Percentiles rank a stretch among this genome's conserved stretches.
These are phyloP conservation scores for Huntiella bhutanensis DNA, from an alignment of 2,329 filamentous ascomycete genomes.

Conservation along the genomic window DNA sequence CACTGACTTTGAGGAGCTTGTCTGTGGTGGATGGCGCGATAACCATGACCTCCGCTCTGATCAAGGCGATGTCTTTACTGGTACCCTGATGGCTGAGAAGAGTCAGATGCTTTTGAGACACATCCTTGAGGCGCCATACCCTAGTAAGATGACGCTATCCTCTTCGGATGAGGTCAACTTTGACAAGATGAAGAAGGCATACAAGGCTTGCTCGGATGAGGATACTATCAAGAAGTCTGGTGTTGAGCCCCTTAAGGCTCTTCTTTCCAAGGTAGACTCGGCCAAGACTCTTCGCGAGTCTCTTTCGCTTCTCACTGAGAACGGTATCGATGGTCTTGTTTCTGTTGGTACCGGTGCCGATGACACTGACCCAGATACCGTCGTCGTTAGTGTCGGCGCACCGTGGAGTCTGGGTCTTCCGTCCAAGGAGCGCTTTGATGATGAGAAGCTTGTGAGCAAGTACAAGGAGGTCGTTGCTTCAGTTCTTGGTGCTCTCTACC, in stretches of 20 bases:
- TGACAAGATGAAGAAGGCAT: slow-evolving; percentile 42
- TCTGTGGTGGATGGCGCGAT: slow-evolving; percentile 47
- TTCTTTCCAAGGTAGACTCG: slow-evolving; percentile 32
- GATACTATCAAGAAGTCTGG: slow-evolving; percentile 35
- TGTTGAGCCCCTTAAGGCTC: slow-evolving; percentile 32
- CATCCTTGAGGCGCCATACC: slow-evolving; percentile 41
- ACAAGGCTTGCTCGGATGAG: slow-evolving; percentile 48
- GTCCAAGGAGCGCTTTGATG: slow-evolving; percentile 40
- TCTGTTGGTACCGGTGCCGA: slow-evolving; percentile 22
- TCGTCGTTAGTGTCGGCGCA: slow-evolving; percentile 24
- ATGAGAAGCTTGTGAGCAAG: slow-evolving; percentile 29
- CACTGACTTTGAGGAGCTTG: slow-evolving; percentile 47
- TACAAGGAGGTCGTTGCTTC: slow-evolving; percentile 23
- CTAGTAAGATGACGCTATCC: slow-evolving; percentile 15
- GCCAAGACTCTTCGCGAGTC: slow-evolving; percentile 20
- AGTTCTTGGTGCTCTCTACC: slow-evolving; percentile 17
- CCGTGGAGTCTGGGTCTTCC: slow-evolving; percentile 37
- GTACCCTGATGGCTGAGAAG: slow-evolving; percentile 41
- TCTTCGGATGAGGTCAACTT: slow-evolving; percentile 43
- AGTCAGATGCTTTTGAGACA: slow-evolving; percentile 39
- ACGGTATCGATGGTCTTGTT: slow-evolving; percentile 24
- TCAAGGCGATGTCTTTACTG: slow-evolving; percentile 39
- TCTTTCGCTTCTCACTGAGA: slow-evolving; percentile 26
- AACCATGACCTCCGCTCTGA: slow-evolving; percentile 47
- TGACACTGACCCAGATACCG: slow-evolving; percentile 22